Evolutionary conservation across 2,329 filamentous ascomycete genomes (phyloP).

Genomic region (Macroventuria anomochaeta): DNA sequence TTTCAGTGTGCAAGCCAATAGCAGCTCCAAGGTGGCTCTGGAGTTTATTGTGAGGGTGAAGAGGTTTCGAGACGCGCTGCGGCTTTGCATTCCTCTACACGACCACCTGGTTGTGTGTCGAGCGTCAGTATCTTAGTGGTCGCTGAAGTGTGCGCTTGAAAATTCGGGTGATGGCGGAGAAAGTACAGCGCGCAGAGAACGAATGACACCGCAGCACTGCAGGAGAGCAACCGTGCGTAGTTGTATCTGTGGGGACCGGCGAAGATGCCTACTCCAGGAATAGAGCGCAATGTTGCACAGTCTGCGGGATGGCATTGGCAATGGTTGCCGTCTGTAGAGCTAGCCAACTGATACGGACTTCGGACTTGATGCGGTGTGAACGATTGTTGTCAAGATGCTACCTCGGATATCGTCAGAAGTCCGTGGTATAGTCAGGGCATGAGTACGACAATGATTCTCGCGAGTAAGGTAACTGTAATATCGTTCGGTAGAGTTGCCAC

Average conservation of each 20-base stretch:
- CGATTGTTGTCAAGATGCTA: background rate
- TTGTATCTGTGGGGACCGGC: conserved; percentile 18
- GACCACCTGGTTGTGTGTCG: conserved; percentile 8
- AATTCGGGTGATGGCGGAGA: conserved; percentile 9
- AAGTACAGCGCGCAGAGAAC: conserved; percentile 8
- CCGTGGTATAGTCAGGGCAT: conserved; percentile 2
- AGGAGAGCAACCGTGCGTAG: conserved; percentile 10
- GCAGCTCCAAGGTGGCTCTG: conserved; percentile 1
- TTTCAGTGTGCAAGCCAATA: conserved; percentile 8
- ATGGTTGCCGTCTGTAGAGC: conserved; percentile 7
- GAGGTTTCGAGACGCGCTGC: conserved; percentile 9
- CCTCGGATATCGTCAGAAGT: background rate
- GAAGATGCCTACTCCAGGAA: conserved; percentile 16
- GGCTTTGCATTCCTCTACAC: conserved; percentile 1
- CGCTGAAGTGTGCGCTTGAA: conserved; percentile 2
- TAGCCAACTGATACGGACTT: conserved; percentile 10
- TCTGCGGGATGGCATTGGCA: conserved; percentile 13
- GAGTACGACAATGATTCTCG: background rate
- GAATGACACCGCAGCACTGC: conserved; percentile 13
- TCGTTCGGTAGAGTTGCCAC: conserved; percentile 13
- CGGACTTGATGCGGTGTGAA: conserved; percentile 9
- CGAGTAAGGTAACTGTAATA: conserved; percentile 3
- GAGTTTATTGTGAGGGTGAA: conserved; percentile 1
- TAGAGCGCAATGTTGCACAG: conserved; percentile 16
- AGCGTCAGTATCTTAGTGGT: conserved; percentile 9